Percentiles rank a stretch among this genome's conserved stretches.
Conservation (phyloP, 768 basidiomycete genomes). For the Mycena leptocephala region DNA sequence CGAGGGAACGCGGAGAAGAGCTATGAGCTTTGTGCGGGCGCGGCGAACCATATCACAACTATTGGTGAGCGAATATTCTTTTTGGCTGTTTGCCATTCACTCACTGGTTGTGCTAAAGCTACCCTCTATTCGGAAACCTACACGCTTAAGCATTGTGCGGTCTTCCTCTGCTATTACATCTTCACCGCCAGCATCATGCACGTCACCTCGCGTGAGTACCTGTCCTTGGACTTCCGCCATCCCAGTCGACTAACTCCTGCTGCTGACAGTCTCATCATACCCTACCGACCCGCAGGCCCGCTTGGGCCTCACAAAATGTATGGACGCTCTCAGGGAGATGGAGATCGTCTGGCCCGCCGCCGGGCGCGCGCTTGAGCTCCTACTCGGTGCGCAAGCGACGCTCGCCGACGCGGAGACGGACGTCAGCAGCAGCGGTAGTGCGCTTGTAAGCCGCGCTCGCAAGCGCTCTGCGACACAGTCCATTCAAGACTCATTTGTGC, state of each 20-base stretch:
- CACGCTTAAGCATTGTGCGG: constrained; percentile 72
- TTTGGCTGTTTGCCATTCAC: neutral
- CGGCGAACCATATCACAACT: constrained; percentile 85
- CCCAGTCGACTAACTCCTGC: neutral
- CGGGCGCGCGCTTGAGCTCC: constrained; percentile 79
- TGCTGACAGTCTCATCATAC: constrained; percentile 69
- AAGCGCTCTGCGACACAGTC: constrained; percentile 77
- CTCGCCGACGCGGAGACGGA: constrained; percentile 41
- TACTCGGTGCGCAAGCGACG: constrained; percentile 73
- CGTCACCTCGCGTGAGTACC: constrained; percentile 74
- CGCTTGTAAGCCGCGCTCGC: constrained; percentile 30
- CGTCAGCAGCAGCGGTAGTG: neutral
- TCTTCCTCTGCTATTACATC: constrained; percentile 84
- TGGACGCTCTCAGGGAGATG: constrained; percentile 78
- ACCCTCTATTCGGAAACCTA: constrained; percentile 76
- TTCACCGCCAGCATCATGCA: constrained; percentile 90
- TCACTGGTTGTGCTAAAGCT: constrained; percentile 51
- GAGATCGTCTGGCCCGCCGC: constrained; percentile 85
- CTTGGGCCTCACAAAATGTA: constrained; percentile 75
- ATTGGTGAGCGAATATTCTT: constrained; percentile 62
- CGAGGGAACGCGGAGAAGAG: constrained; percentile 72
- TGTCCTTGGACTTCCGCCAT: neutral
- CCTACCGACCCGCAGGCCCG: constrained; percentile 81
- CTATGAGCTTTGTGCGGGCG: constrained; percentile 82
- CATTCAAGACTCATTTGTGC: constrained; percentile 52